Conservation (phyloP, 768 basidiomycete species). For the Favolaschia claudopus region DNA sequence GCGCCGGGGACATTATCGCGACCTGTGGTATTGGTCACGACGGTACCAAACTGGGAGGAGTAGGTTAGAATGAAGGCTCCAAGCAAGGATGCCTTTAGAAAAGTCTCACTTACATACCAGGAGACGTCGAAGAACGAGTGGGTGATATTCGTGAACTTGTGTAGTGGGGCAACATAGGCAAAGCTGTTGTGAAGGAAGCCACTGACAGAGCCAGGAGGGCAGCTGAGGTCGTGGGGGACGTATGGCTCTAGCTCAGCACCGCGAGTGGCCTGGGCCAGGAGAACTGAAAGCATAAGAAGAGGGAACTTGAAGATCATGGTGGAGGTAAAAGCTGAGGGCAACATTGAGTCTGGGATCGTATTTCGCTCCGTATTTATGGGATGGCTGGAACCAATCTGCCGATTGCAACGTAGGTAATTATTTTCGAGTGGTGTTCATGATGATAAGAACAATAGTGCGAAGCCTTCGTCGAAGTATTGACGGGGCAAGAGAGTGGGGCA, state of each 20-base stretch:
- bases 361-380: no score
- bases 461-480: no score
- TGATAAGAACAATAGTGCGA: no score
- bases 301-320: background rate
- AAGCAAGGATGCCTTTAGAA: background rate
- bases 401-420: no score
- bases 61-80: background rate
- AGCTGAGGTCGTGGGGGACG: background rate
- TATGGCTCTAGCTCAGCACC: background rate
- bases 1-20: constrained; percentile 23
- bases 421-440: no score
- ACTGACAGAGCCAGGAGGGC: background rate
- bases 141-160: constrained; percentile 11
- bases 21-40: constrained; percentile 9
- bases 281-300: background rate
- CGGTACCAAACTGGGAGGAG: background rate
- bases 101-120: constrained; percentile 21
- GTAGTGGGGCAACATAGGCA: constrained; percentile 12
- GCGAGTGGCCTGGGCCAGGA: no score
- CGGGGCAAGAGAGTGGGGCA: no score
- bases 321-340: no score
- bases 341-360: no score
- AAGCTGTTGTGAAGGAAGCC: constrained; percentile 21
- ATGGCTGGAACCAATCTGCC: no score
- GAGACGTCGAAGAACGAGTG: constrained; percentile 14